A percentile compares a stretch with the other conserved stretches of the same genome.
These are phyloP conservation scores for Bromus sterilis DNA, from an alignment of 176 grass and related monocot genomes.

Conservation along the genomic window DNA sequence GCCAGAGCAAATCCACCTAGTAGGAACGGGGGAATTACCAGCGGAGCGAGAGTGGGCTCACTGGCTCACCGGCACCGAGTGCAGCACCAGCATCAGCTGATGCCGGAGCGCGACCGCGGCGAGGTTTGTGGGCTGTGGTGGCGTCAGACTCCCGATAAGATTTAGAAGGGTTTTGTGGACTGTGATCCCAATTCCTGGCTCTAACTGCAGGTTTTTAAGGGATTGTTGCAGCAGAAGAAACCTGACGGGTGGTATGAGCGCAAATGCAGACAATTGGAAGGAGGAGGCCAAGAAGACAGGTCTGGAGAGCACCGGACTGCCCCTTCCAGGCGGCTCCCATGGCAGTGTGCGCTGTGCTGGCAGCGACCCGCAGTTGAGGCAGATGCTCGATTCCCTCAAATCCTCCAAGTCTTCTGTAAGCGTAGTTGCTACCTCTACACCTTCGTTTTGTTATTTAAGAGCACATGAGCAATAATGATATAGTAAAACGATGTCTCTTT, in stretches of 20 bases:
- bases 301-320: conserved; percentile 23
- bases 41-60: no score
- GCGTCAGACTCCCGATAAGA: no score
- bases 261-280: conserved; percentile 1
- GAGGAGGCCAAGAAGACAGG: conserved; percentile 23
- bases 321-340: conserved; percentile 23
- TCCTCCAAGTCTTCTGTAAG: conserved; percentile 62
- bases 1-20: neutral
- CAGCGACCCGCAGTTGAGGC: conserved; percentile 47
- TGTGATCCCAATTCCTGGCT: neutral
- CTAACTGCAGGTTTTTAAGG: neutral
- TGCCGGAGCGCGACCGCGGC: no score
- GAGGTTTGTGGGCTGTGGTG: no score
- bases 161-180: neutral
- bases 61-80: no score
- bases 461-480: neutral
- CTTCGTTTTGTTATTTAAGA: neutral
- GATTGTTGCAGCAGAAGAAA: neutral
- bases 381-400: conserved; percentile 54
- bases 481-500: neutral
- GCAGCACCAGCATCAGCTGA: no score
- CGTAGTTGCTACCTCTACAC: neutral
- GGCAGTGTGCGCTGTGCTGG: conserved; percentile 43
- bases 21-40: no score
- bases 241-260: neutral